Evolutionary conservation across 352 stramenopile genomes (phyloP), one percentile per base, ranked within the genome.

Genomic region (Elongisporangium prolatum): DNA sequence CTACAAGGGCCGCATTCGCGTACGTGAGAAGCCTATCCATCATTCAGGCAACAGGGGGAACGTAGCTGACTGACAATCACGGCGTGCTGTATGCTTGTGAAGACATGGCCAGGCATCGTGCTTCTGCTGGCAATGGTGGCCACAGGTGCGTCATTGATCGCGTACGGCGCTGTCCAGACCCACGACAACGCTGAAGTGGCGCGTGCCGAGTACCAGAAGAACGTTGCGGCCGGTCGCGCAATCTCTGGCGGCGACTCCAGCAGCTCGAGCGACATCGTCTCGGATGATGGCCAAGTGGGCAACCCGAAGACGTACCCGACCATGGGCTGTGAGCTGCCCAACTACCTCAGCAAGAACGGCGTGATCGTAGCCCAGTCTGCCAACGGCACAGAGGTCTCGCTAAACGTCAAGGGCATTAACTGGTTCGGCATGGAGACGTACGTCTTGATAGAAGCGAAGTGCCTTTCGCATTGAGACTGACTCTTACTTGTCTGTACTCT

Each of bases 321-420:
- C 50, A 86, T 68, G 61, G 64, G 67, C 21, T 92, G 82, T 51
- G 68, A 84, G 34, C 67, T 88, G 9, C 83, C 83, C 0, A 70
- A 93, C 52, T 93, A 91, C 54, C 62, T 77, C 47, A 90, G 77
- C 64, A 86, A 88, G 57, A 81, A 89, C 44, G 78, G 77, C 22
- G 66, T 71, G 24, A 82, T 93, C 50, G 71, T 74, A 24, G 80
- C 71, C 14, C 57, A 86, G 7, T 71, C 75, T 4, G 60, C 69
- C 28, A 86, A 88, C 50, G 79, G 83, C 13, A 81, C 72, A 0
- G 72, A 78, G 11, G 78, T 88, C 10, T 48, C 72, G 0, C 60
- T 92, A 10, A 37, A 63, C n/a, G 88, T 92, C 67, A 92, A 92
- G 52, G 82, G 82, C 4, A 72, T 88, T 67, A 92, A 92, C 54